Percentiles rank a stretch among this genome's conserved stretches.
These are phyloP conservation scores for Dryas octopetala DNA, from an alignment of 306 rosid genomes.

Conservation along the genomic window DNA sequence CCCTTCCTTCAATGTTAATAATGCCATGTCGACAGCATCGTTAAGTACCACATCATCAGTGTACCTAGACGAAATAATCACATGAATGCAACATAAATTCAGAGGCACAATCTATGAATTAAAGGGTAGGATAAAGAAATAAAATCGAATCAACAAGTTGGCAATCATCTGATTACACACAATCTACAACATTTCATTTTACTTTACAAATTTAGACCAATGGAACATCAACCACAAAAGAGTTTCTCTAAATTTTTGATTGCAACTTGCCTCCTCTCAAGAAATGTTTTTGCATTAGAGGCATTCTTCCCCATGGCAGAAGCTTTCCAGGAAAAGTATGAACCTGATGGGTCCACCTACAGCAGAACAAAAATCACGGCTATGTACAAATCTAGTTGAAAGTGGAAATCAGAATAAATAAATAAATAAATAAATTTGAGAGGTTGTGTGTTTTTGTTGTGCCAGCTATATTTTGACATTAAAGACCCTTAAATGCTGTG, in stretches of 20 bases:
- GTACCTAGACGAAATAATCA: conserved; percentile 43
- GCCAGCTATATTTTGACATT: background rate
- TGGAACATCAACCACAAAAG: background rate
- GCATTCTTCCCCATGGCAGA: conserved; percentile 91
- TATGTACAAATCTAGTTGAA: background rate
- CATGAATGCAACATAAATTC: background rate
- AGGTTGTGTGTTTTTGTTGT: background rate
- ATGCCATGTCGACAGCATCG: conserved; percentile 81
- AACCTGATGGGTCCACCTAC: conserved; percentile 86
- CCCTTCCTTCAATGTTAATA: conserved; percentile 84
- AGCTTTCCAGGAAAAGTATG: conserved; percentile 87
- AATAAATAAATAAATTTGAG: background rate
- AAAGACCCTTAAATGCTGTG: background rate
- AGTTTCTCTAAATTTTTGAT: background rate
- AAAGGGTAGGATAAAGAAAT: background rate
- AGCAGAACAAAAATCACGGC: conserved; percentile 19
- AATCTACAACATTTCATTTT: background rate
- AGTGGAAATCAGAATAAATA: background rate
- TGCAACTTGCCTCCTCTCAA: conserved; percentile 61
- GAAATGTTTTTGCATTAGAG: conserved; percentile 75
- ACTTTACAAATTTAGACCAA: background rate
- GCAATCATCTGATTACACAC: background rate
- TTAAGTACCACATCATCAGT: conserved; percentile 85
- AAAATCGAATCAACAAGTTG: background rate
- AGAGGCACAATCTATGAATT: background rate